Percentiles rank a stretch among this genome's conserved stretches.
These are phyloP conservation scores for Quillaja saponaria DNA, from an alignment of 306 rosid species.

Conservation along the genomic window DNA sequence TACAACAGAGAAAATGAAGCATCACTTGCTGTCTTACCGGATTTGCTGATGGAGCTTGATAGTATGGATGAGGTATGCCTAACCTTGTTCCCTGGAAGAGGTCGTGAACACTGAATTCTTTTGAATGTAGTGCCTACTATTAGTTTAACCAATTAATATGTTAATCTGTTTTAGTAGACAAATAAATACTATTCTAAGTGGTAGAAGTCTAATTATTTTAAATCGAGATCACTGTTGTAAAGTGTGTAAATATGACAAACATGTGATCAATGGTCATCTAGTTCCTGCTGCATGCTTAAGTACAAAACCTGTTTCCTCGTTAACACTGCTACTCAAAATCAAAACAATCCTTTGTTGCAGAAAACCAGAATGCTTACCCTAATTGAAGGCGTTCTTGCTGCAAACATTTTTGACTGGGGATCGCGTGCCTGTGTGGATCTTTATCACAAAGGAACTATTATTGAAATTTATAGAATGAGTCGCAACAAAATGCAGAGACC, in stretches of 20 bases:
- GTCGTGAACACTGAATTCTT: neutral
- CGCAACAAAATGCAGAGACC: conserved; percentile 98
- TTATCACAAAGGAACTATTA: conserved; percentile 95
- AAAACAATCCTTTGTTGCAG: conserved; percentile 47
- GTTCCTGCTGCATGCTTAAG: conserved; percentile 3
- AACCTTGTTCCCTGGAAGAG: neutral
- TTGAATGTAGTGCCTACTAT: neutral
- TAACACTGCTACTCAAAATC: conserved; percentile 27
- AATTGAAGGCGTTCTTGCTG: conserved; percentile 98
- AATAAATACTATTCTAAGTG: no score
- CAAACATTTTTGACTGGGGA: conserved; percentile 98
- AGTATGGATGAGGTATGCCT: conserved; percentile 80
- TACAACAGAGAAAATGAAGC: conserved; percentile 91
- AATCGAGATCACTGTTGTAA: neutral
- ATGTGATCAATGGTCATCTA: conserved; percentile 16
- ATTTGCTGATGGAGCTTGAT: conserved; percentile 86
- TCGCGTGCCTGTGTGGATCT: conserved; percentile 98
- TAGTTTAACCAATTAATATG: neutral
- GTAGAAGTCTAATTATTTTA: conserved; percentile 4
- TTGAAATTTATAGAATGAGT: conserved; percentile 97
- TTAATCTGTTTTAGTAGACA: neutral
- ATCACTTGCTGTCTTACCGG: conserved; percentile 96
- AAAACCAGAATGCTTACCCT: conserved; percentile 82
- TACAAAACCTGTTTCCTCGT: conserved; percentile 10
- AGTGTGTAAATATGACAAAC: conserved; percentile 4